Percentiles rank a stretch among this genome's conserved stretches.
phyloP scores from a whole-genome alignment of 108 stramenopile species.

The Nitzschia palea region DNA sequence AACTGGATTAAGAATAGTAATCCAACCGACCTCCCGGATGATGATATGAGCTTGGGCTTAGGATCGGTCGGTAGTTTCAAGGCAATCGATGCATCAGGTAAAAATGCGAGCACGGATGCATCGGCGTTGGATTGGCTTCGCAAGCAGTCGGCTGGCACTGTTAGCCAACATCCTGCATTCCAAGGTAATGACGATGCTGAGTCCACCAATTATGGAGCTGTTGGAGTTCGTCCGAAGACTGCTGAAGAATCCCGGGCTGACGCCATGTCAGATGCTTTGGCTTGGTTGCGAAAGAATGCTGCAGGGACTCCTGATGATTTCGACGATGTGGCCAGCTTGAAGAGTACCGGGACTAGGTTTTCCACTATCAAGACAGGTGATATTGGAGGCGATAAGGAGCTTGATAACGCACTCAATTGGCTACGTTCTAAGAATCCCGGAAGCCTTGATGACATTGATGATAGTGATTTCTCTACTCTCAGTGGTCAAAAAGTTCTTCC shows the following conservation, averaged over 20 bases:
- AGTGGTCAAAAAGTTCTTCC: slow-evolving; percentile 2
- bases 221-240: slow-evolving; percentile 12
- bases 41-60: slow-evolving; percentile 15
- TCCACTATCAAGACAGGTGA: background rate
- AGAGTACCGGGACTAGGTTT: background rate
- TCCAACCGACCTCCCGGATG: slow-evolving; percentile 20
- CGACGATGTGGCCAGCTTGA: slow-evolving; percentile 5
- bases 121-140: slow-evolving; percentile 44
- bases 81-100: slow-evolving; percentile 9
- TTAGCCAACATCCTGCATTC: background rate
- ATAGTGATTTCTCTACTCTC: slow-evolving; percentile 10
- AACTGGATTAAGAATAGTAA: slow-evolving; percentile 38
- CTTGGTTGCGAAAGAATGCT: slow-evolving; percentile 39
- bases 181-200: slow-evolving; percentile 17
- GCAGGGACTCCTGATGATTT: background rate
- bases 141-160: background rate
- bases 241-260: slow-evolving; percentile 25
- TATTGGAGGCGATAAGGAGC: background rate
- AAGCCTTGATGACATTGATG: slow-evolving; percentile 16
- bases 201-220: background rate
- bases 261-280: slow-evolving; percentile 33
- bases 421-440: slow-evolving; percentile 18
- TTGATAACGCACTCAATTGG: slow-evolving; percentile 34
- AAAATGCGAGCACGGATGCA: background rate
- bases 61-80: slow-evolving; percentile 29